Evolutionary conservation across 441 rosid species (phyloP).

Genomic region (Eutrema salsugineum): DNA sequence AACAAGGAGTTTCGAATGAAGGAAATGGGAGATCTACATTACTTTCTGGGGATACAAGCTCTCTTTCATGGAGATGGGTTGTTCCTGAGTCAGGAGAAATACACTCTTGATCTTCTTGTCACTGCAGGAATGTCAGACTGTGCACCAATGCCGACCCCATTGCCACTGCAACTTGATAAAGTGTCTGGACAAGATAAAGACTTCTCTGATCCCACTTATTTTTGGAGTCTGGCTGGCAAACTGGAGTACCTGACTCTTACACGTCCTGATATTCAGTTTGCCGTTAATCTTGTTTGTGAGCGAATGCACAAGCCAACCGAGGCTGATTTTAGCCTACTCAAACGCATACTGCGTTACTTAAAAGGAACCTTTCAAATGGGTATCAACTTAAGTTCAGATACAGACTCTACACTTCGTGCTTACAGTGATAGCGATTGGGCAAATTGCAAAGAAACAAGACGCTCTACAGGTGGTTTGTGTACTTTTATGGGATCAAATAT

Average conservation of each 20-base stretch:
- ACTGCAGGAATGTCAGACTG: neutral
- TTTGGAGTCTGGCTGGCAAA: neutral
- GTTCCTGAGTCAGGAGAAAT: too few relatives aligned
- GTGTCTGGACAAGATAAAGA: neutral
- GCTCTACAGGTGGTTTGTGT: neutral
- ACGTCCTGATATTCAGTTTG: neutral
- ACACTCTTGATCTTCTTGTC: too few relatives aligned
- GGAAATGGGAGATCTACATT: too few relatives aligned
- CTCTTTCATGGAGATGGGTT: too few relatives aligned
- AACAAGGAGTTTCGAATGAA: too few relatives aligned
- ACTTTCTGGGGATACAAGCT: too few relatives aligned
- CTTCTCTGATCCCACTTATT: neutral
- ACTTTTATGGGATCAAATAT: neutral
- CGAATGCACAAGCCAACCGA: neutral
- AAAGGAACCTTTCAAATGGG: neutral
- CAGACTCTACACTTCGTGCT: neutral
- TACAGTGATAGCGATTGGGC: neutral
- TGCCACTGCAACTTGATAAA: neutral
- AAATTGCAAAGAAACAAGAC: neutral
- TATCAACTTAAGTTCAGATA: fast-evolving
- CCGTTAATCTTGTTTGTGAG: neutral
- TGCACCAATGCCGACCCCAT: neutral
- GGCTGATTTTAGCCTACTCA: neutral
- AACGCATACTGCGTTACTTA: neutral
- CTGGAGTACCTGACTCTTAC: neutral